Conservation (phyloP, 2,329 filamentous ascomycete genomes). For the Fusarium sp. region DNA sequence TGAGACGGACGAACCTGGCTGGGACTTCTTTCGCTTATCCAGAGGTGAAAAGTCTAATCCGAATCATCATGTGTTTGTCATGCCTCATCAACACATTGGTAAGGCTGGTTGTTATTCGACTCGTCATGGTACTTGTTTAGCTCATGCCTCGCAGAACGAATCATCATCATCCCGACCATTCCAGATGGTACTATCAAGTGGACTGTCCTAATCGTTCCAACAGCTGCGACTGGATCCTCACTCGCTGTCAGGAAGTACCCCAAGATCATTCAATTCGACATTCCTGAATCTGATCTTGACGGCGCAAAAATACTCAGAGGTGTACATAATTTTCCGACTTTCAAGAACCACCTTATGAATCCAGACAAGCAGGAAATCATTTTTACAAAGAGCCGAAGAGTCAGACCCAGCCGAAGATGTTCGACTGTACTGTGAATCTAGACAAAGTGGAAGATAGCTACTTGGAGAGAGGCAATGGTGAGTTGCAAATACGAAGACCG, state of each 20-base stretch:
- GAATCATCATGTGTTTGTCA: neutral
- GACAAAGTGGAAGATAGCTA: neutral
- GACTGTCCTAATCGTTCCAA: neutral
- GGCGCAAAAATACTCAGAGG: neutral
- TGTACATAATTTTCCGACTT: neutral
- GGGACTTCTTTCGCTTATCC: neutral
- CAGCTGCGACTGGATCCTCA: neutral
- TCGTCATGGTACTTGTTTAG: neutral
- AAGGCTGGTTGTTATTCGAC: neutral
- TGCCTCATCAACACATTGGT: neutral
- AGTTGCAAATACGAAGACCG: too few species aligned
- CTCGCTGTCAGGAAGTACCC: neutral
- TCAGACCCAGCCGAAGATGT: neutral
- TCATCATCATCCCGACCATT: neutral
- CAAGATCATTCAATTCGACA: neutral
- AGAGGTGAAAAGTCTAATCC: neutral
- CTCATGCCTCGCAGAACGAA: neutral
- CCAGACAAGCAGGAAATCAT: conserved; percentile 1
- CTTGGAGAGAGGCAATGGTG: neutral
- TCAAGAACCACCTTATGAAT: neutral
- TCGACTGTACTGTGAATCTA: neutral
- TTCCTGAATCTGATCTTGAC: too few species aligned
- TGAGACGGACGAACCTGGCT: neutral
- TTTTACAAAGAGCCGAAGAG: neutral
- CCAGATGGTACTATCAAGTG: neutral